These are phyloP conservation scores for Trichocladium antarcticum DNA, from an alignment of 495 filamentous ascomycete species.

Conservation along the genomic window DNA sequence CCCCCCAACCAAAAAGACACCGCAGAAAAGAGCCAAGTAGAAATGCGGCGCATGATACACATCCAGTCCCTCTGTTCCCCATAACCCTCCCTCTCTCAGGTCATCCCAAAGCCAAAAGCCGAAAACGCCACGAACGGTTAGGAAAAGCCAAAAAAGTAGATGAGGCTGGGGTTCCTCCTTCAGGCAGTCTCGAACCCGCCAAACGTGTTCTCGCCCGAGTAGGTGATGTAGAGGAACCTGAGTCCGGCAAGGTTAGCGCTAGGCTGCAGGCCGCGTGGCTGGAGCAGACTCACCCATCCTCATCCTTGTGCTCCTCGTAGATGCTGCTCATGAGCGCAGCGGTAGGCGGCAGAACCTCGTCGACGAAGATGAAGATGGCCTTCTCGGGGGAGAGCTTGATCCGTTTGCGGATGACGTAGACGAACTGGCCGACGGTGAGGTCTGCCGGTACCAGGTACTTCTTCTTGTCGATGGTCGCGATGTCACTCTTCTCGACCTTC, in stretches of 20 bases:
- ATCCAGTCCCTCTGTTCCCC: conserved; percentile 2
- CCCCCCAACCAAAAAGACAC: background rate
- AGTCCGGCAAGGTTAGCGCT: background rate
- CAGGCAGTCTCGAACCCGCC: conserved; percentile 42
- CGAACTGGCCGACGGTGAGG: conserved; percentile 97
- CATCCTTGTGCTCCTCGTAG: conserved; percentile 94
- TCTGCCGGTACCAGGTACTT: conserved; percentile 98
- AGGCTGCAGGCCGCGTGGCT: conserved; percentile 19
- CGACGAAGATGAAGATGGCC: conserved; percentile 99
- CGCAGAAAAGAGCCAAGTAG: background rate
- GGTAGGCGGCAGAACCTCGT: conserved; percentile 93
- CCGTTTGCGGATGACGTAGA: conserved; percentile 99
- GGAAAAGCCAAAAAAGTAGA: background rate
- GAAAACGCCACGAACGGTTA: conserved; percentile 4
- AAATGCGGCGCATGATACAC: background rate
- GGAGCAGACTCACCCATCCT: conserved; percentile 49
- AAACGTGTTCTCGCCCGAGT: conserved; percentile 99
- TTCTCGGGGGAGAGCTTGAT: conserved; percentile 99
- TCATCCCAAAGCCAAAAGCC: conserved; percentile 5
- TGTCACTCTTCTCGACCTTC: conserved; percentile 98
- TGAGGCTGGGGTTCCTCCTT: background rate
- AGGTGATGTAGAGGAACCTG: conserved; percentile 55
- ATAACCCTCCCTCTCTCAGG: background rate
- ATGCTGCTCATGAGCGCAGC: conserved; percentile 98
- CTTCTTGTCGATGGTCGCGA: conserved; percentile 99